phyloP scores from a whole-genome alignment of 257 asterid species.

The Solanum corneliomulleri region DNA sequence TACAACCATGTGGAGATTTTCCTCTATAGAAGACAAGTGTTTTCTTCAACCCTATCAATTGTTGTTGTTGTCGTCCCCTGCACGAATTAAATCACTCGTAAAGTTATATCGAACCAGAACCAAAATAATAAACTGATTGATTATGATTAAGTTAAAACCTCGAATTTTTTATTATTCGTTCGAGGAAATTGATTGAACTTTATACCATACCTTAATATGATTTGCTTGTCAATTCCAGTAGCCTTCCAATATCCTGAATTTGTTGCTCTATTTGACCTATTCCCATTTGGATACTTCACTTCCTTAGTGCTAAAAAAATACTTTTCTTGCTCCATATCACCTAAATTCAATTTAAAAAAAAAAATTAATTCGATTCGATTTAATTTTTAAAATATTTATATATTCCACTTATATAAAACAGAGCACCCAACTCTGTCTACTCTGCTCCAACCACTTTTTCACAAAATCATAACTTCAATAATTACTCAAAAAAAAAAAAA shows the following conservation, averaged over 20 bases:
- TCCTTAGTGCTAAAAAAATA: conserved; percentile 34
- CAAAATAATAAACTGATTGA: not conserved
- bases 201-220: not conserved
- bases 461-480: too few species aligned
- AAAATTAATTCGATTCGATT: not conserved
- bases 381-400: too few species aligned
- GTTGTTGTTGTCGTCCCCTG: not conserved
- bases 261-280: conserved; percentile 32
- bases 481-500: too few species aligned
- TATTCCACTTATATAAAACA: not conserved
- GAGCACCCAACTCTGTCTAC: not conserved
- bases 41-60: conserved; percentile 28
- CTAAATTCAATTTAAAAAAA: not conserved
- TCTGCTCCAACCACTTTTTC: not conserved
- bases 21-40: conserved; percentile 37
- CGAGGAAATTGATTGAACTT: not conserved
- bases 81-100: not conserved
- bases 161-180: too few species aligned
- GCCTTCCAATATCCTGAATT: conserved; percentile 43
- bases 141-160: fast-evolving
- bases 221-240: conserved; percentile 33
- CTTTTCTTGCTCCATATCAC: conserved; percentile 33
- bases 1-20: conserved; percentile 20
- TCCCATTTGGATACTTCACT: conserved; percentile 33
- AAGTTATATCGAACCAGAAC: not conserved